Percentiles rank a stretch among this genome's conserved stretches.
phyloP scores from a whole-genome alignment of 2,329 filamentous ascomycete genomes.

The Talaromyces atroroseus region DNA sequence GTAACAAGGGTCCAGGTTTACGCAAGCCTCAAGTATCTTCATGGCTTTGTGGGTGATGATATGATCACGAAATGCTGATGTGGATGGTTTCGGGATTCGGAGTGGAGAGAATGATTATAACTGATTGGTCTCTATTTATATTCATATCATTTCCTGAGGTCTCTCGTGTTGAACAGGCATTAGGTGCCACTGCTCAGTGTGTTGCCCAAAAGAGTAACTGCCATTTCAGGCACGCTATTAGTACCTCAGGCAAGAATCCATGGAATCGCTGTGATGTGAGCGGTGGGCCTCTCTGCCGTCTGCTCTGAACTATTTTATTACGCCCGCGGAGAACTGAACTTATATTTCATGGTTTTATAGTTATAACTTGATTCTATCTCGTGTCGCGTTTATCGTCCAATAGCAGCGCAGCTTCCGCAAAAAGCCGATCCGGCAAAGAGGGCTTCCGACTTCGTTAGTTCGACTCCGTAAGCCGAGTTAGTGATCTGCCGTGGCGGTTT shows the following conservation, averaged over 20 bases:
- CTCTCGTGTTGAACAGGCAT: not conserved
- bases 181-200: too few species aligned
- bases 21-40: too few species aligned
- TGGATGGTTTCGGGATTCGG: not conserved
- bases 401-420: not conserved
- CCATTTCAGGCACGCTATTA: not conserved
- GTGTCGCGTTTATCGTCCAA: not conserved
- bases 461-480: not conserved
- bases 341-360: too few species aligned
- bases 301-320: not conserved
- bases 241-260: not conserved
- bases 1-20: not conserved
- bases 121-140: too few species aligned
- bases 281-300: not conserved
- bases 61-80: too few species aligned
- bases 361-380: too few species aligned
- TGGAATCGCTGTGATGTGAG: not conserved
- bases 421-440: constrained; percentile 1
- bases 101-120: not conserved
- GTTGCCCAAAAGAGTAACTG: not conserved
- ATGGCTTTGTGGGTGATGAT: too few species aligned
- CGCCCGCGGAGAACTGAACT: too few species aligned
- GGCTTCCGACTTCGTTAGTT: not conserved
- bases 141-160: not conserved
- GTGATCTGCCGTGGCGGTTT: constrained; percentile 5